Evolutionary conservation across 257 asterid genomes (phyloP).

Genomic region (Primulina huaijiensis): DNA sequence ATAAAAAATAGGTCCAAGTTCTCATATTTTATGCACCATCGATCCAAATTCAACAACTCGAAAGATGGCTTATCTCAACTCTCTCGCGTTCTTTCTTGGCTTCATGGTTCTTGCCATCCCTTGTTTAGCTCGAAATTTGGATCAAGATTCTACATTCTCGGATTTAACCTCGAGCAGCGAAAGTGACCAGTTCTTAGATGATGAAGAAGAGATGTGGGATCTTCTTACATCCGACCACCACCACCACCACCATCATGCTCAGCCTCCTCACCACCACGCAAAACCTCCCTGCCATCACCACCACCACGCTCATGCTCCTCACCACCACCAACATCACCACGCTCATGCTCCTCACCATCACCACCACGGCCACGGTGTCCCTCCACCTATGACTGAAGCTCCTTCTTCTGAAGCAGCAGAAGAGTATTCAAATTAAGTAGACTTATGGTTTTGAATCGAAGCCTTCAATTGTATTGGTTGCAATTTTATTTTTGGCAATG

Average conservation of each 20-base stretch:
- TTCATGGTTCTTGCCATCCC: slow-evolving; percentile 4
- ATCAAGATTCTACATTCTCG: background rate
- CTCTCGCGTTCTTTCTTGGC: background rate
- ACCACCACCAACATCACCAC: background rate
- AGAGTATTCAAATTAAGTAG: no score
- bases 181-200: background rate
- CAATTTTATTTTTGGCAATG: no score
- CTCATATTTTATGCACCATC: slow-evolving; percentile 8
- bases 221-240: background rate
- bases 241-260: background rate
- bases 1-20: slow-evolving; percentile 1
- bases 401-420: no score
- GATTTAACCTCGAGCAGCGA: background rate
- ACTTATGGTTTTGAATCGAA: no score
- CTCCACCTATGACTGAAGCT: no score
- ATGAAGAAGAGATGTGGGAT: slow-evolving; percentile 12
- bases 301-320: slow-evolving; percentile 4
- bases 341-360: no score
- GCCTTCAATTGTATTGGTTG: no score
- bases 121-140: background rate
- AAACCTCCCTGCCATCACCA: background rate
- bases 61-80: slow-evolving; percentile 15
- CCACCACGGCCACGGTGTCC: no score
- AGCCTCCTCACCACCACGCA: slow-evolving; percentile 13
- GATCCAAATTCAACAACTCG: background rate